Base-by-base conservation (phyloP, 305 asterid genomes). In the Fraxinus latifolia region DNA sequence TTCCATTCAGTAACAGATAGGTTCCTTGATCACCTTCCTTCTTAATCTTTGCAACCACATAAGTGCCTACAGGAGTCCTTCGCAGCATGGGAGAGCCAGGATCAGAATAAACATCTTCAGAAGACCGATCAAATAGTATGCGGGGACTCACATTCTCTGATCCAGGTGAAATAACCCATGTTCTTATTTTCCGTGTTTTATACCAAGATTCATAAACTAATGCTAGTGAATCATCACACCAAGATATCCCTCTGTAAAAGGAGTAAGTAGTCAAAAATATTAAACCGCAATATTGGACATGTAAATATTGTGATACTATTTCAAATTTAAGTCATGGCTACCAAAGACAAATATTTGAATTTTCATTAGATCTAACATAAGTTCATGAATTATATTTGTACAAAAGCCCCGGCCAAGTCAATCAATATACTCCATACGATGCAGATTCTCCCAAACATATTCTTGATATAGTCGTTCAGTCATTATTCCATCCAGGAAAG, bases 21-120 rank as follows among this genome's bases (percentile, higher is more conserved):
- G 92, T 89, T 80, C 89, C 86, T 83, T 89, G 92, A 36, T 90
- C 95, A 77, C 87, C 90, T 83, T 89, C 92, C 86, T 92, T 94
- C 89, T 86, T 93, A 70, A 93, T 79, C 92, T 90, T 96, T 8
- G 97, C 99, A 89, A 96, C 92, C 86, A 96, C 94, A 73, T 91
- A 94, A 81, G 94, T 94, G 72, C 99, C 99, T 60, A 84, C 81
- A 85, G 88, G 86, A 79, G 98, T 91, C 88, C 97, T 90, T 78
- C 98, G 92, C 80, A 85, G 79, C 98, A 94, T 94, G 15, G 99
- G 99, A 87, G 97, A 92, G 71, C 99, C 99, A 47, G 99, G 99
- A 89, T 96, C 99, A 37, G 99, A 94, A 89, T 96, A 96, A 81
- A 96, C 98, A 89, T 96, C 99, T 90, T 96, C 99, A 29, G 93